phyloP scores from a whole-genome alignment of 495 filamentous ascomycete species.

The Penicillium silybi region DNA sequence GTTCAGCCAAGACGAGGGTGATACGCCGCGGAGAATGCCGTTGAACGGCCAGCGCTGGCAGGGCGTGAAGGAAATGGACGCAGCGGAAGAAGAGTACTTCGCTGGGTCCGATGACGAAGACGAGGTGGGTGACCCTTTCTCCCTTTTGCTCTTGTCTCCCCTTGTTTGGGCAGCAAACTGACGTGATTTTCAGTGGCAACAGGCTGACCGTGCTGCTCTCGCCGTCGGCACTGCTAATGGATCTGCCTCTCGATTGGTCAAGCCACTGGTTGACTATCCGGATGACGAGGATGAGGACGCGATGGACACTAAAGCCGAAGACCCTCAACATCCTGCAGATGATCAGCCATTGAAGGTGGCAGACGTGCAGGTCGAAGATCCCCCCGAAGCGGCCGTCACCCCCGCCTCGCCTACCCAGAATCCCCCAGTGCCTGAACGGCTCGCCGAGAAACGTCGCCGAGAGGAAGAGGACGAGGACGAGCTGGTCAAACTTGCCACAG shows the following conservation, averaged over 20 bases:
- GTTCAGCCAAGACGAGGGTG: conserved; percentile 48
- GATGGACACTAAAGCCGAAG: conserved; percentile 46
- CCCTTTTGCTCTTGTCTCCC: background rate
- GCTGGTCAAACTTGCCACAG: conserved; percentile 63
- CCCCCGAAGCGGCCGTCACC: conserved; percentile 25
- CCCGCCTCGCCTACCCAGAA: conserved; percentile 32
- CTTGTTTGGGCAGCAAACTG: background rate
- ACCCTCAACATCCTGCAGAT: conserved; percentile 16
- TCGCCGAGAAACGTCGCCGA: conserved; percentile 87
- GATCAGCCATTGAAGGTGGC: conserved; percentile 10
- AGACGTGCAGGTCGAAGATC: conserved; percentile 15
- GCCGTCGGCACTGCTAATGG: conserved; percentile 29
- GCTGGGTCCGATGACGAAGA: conserved; percentile 87
- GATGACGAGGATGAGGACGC: conserved; percentile 74
- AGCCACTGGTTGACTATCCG: conserved; percentile 84
- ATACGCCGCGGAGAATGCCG: conserved; percentile 48
- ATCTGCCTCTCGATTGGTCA: conserved; percentile 53
- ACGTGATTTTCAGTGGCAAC: conserved; percentile 29
- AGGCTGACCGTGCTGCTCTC: conserved; percentile 26
- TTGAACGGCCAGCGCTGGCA: conserved; percentile 68
- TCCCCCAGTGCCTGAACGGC: conserved; percentile 57
- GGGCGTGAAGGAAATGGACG: conserved; percentile 79
- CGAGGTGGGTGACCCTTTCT: conserved; percentile 47
- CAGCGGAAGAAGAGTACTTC: conserved; percentile 90
- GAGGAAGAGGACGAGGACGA: conserved; percentile 88